Percentiles rank a stretch among this genome's conserved stretches.
These are phyloP conservation scores for Inga leiocalycina DNA, from an alignment of 306 rosid genomes.

Conservation along the genomic window DNA sequence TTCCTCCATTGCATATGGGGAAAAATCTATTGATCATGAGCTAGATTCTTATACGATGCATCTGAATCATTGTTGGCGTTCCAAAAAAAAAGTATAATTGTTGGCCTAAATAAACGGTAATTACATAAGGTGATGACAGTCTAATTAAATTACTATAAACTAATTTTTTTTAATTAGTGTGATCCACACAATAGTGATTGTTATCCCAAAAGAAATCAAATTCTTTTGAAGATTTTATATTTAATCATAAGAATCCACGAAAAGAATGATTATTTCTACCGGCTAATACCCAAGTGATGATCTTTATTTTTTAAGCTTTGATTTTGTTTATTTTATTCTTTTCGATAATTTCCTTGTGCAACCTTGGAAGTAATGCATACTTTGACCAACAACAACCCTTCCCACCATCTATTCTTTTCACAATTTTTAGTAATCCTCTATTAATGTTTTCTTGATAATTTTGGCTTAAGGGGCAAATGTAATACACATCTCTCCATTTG, in stretches of 20 bases:
- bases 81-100: no score
- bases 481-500: no score
- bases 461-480: neutral
- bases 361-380: neutral
- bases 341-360: neutral
- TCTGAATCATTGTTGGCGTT: neutral
- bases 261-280: neutral
- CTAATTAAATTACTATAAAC: neutral
- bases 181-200: neutral
- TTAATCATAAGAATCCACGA: neutral
- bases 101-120: neutral
- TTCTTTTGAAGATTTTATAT: neutral
- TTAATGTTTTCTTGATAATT: neutral
- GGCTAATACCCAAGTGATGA: no score
- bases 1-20: slow-evolving; percentile 19
- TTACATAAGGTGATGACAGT: neutral
- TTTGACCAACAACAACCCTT: neutral
- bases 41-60: neutral
- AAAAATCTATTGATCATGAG: slow-evolving; percentile 3
- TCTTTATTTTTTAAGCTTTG: no score
- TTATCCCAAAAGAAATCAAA: neutral
- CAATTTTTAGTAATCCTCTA: neutral
- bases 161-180: neutral
- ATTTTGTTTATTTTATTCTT: no score
- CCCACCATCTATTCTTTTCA: neutral